Conservation (phyloP, 345 rosid species). For the Gossypium herbaceum region DNA sequence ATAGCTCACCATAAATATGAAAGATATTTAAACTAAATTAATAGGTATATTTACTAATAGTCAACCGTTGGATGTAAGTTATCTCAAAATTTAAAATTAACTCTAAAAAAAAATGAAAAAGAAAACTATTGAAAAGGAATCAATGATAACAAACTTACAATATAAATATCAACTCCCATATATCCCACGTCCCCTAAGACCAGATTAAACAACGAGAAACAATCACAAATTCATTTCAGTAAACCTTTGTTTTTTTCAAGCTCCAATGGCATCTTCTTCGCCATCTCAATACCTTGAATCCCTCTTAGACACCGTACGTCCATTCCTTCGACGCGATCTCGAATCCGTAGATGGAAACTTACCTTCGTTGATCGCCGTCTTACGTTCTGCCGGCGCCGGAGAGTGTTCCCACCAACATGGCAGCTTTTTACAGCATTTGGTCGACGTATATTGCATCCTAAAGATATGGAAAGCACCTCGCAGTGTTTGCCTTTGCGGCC, state of each 20-base stretch:
- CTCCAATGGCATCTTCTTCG: constrained; percentile 25
- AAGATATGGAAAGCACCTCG: constrained; percentile 78
- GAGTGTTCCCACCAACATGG: constrained; percentile 99
- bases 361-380: constrained; percentile 56
- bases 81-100: no score
- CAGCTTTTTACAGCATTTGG: constrained; percentile 74
- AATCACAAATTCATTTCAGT: no score
- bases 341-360: constrained; percentile 54
- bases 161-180: neutral
- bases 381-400: constrained; percentile 90
- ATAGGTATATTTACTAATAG: no score
- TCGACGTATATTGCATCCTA: constrained; percentile 76
- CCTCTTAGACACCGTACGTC: constrained; percentile 56
- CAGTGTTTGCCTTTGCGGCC: constrained; percentile 81
- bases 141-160: neutral
- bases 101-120: no score
- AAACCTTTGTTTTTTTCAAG: neutral
- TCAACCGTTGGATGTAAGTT: no score
- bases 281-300: constrained; percentile 22
- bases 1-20: no score
- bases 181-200: neutral
- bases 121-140: no score
- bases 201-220: neutral
- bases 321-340: constrained; percentile 88
- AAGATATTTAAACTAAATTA: no score